These are phyloP conservation scores for Starmera amethionina DNA, from an alignment of 805 yeast genomes.

Conservation along the genomic window DNA sequence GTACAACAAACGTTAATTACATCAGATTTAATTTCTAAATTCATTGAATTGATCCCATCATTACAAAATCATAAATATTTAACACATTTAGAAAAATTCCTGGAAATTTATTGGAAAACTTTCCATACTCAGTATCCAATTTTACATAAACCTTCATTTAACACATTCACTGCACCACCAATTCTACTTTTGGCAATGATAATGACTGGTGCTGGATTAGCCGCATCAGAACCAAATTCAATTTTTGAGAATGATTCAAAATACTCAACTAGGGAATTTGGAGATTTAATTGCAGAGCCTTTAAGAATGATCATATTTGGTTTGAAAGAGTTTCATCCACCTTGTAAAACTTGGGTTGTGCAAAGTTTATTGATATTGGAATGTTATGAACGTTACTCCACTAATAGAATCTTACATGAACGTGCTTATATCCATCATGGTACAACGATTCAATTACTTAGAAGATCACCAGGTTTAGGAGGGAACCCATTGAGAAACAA, in stretches of 20 bases:
- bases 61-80: conserved; percentile 14
- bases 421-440: conserved; percentile 83
- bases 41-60: conserved; percentile 13
- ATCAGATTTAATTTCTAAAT: conserved; percentile 9
- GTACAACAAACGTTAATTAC: conserved; percentile 18
- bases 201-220: conserved; percentile 19
- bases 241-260: conserved; percentile 5
- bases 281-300: conserved; percentile 32
- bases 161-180: conserved; percentile 40
- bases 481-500: conserved; percentile 44
- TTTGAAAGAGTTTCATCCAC: conserved; percentile 64
- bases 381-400: conserved; percentile 66
- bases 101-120: conserved; percentile 18
- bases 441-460: conserved; percentile 65
- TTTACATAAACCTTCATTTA: conserved; percentile 41
- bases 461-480: conserved; percentile 69
- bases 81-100: conserved; percentile 13
- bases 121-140: conserved; percentile 37
- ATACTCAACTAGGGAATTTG: conserved; percentile 13
- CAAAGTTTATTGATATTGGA: conserved; percentile 70
- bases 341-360: conserved; percentile 66
- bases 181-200: conserved; percentile 46
- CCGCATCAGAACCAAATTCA: conserved; percentile 10
- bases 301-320: conserved; percentile 63
- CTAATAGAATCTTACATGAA: conserved; percentile 64